phyloP scores from a whole-genome alignment of 345 rosid genomes.

The Trapa incisa region DNA sequence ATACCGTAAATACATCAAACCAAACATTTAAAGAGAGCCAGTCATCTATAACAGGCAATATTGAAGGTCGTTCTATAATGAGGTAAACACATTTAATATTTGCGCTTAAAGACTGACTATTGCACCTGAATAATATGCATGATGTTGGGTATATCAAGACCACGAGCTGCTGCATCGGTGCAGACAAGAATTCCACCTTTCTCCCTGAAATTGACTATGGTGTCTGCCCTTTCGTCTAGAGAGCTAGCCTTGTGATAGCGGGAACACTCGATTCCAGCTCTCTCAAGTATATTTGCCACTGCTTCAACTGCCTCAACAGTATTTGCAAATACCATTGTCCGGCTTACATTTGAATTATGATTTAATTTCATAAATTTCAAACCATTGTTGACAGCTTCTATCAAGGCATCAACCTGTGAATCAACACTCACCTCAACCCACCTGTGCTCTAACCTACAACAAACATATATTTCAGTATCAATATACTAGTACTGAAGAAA shows the following conservation, averaged over 20 bases:
- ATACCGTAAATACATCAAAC: not conserved
- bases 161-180: conserved; percentile 98
- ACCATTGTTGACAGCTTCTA: conserved; percentile 56
- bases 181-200: conserved; percentile 82
- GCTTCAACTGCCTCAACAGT: conserved; percentile 88
- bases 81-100: not conserved
- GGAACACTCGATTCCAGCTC: conserved; percentile 64
- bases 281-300: conserved; percentile 57
- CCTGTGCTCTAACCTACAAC: conserved; percentile 58
- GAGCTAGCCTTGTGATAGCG: conserved; percentile 74
- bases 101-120: not conserved
- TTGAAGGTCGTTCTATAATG: not conserved
- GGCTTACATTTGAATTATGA: conserved; percentile 20
- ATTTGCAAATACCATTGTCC: conserved; percentile 94
- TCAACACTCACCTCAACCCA: conserved; percentile 82
- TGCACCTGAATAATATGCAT: conserved; percentile 86
- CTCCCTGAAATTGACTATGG: conserved; percentile 52
- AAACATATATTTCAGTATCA: not conserved
- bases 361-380: conserved; percentile 13
- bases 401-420: conserved; percentile 75
- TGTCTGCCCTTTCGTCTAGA: conserved; percentile 65
- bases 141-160: conserved; percentile 87
- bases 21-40: no score
- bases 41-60: not conserved
- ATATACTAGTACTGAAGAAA: not conserved